Percentiles rank a stretch among this genome's conserved stretches.
Evolutionary conservation across 768 basidiomycete genomes (phyloP).

Genomic region (Lenzites betulinus): DNA sequence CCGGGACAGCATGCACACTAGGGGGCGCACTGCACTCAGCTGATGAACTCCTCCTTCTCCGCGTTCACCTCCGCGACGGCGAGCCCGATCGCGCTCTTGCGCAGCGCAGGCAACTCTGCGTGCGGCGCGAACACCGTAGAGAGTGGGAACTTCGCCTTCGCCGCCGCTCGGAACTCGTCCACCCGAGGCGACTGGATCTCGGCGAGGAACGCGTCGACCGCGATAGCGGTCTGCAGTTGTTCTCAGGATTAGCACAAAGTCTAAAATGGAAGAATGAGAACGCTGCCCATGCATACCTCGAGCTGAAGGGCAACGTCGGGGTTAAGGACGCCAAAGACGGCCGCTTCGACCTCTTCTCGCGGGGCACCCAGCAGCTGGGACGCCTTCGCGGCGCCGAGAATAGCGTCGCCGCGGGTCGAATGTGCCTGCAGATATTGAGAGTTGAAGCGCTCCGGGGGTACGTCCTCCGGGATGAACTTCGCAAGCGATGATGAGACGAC

Average conservation of each 20-base stretch:
- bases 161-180: slow-evolving; percentile 63
- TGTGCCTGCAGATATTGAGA: slow-evolving; percentile 74
- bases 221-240: slow-evolving; percentile 49
- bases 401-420: slow-evolving; percentile 47
- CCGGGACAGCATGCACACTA: background rate
- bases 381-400: slow-evolving; percentile 68
- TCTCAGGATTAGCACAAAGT: too few species aligned
- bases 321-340: slow-evolving; percentile 51
- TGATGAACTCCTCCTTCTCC: slow-evolving; percentile 18
- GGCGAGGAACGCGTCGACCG: slow-evolving; percentile 49
- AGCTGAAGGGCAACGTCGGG: slow-evolving; percentile 47
- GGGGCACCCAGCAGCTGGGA: slow-evolving; percentile 48
- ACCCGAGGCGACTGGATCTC: slow-evolving; percentile 51
- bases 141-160: slow-evolving; percentile 53
- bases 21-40: slow-evolving; percentile 2
- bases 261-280: too few species aligned
- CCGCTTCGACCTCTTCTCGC: slow-evolving; percentile 59
- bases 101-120: slow-evolving; percentile 50
- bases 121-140: slow-evolving; percentile 67
- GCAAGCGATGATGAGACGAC: slow-evolving; percentile 50
- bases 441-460: slow-evolving; percentile 69
- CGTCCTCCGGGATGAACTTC: slow-evolving; percentile 55
- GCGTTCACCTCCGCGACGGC: slow-evolving; percentile 4
- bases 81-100: slow-evolving; percentile 9
- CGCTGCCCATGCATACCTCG: too few species aligned